phyloP scores from a whole-genome alignment of 176 grass and related monocot genomes.

The Bolboschoenus planiculmis region DNA sequence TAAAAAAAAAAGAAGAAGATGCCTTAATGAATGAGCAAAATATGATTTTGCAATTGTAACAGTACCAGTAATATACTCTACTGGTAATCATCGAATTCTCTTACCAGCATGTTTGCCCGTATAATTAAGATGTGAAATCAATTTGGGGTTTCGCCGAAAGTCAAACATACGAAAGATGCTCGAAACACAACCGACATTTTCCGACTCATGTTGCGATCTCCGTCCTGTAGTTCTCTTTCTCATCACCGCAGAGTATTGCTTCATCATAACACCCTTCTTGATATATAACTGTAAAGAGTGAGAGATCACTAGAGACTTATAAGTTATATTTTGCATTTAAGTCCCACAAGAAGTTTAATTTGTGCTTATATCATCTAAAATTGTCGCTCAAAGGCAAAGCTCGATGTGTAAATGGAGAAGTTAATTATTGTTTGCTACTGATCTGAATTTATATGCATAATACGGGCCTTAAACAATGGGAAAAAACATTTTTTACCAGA shows the following conservation, averaged over 20 bases:
- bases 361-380: background rate
- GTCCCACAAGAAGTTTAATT: background rate
- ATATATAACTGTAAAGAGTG: background rate
- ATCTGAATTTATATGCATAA: background rate
- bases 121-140: slow-evolving; percentile 55
- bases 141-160: slow-evolving; percentile 60
- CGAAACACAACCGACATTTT: slow-evolving; percentile 56
- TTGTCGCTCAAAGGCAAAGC: background rate
- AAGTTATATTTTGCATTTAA: slow-evolving; percentile 17
- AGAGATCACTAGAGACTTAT: slow-evolving; percentile 7
- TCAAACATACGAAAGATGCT: slow-evolving; percentile 73
- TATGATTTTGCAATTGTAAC: background rate
- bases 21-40: slow-evolving; percentile 4
- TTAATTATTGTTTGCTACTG: background rate
- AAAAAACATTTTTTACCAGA: background rate
- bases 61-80: background rate
- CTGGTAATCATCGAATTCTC: background rate
- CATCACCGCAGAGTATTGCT: slow-evolving; percentile 42
- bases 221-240: slow-evolving; percentile 43
- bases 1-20: background rate
- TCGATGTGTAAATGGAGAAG: background rate
- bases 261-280: slow-evolving; percentile 19
- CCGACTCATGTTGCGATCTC: slow-evolving; percentile 10
- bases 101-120: slow-evolving; percentile 37
- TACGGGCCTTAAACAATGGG: background rate